Evolutionary conservation across 164 flowering plant genomes (phyloP), one percentile per base, ranked within the genome.

Genomic region (Vitis cinerea): DNA sequence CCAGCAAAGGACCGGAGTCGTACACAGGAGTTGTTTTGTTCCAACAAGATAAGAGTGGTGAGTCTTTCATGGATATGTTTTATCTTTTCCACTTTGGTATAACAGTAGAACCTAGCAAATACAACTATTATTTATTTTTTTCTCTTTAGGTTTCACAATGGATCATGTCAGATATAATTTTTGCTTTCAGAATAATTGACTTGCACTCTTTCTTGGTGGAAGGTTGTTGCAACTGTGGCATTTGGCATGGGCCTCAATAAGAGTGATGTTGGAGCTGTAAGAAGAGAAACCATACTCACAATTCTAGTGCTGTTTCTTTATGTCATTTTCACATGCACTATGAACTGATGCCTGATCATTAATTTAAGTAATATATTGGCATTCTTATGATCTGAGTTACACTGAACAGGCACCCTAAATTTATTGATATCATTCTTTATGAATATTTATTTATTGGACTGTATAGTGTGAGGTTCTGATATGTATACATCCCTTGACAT

Each of bases 161-260:
- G 12, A 23, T 50, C 55, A 37, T 59, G n/a, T 14, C 30, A 50
- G 16, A 11, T 49, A 15, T 44, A 59, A 9, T 19, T 64, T 67
- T 56, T 53, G 54, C 12, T 56, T 15, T 74, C 10, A 53, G 54
- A 66, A 71, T 61, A 14, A 57, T 23, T 76, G 29, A 61, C 52
- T 12, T 56, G 19, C n/a, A 10, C 61, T 63, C 64, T 60, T 65
- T 64, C 54, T 68, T 61, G 16, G 14, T 75, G 68, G 51, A 81
- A 95, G 99, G 92, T 96, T 75, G 98, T 96, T 76, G 98, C 98
- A 70, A 96, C 99, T 69, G 98, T 96, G 78, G 99, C 99, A 76
- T 96, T 96, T 75, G 99, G 99, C 68, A 96, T 96, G 99, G 99
- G 99, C 13, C 97, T 96, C 71, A 90, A 96, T 72, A 96, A 96